A percentile compares a stretch with the other conserved stretches of the same genome.
Evolutionary conservation across 768 basidiomycete genomes (phyloP).

Genomic region (Boletus tomentosulus): DNA sequence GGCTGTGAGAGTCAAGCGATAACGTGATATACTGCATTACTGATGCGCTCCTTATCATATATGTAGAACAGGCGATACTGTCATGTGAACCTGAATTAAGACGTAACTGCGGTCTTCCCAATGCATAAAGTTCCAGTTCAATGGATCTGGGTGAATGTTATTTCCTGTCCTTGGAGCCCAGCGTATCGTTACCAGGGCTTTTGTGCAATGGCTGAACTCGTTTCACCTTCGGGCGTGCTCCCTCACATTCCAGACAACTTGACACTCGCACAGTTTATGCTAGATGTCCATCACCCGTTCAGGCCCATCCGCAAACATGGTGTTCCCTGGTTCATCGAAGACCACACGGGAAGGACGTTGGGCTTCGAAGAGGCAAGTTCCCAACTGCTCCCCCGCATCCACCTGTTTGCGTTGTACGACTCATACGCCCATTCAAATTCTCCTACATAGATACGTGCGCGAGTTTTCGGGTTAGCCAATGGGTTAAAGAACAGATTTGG

Average conservation of each 20-base stretch:
- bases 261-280: conserved; percentile 35
- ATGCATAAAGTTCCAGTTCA: background rate
- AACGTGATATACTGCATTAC: background rate
- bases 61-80: background rate
- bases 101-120: background rate
- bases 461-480: conserved; percentile 37
- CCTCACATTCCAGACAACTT: conserved; percentile 38
- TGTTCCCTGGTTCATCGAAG: conserved; percentile 41
- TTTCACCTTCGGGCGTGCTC: conserved; percentile 25
- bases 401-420: background rate
- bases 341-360: conserved; percentile 33
- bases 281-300: conserved; percentile 32
- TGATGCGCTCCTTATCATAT: background rate
- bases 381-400: background rate
- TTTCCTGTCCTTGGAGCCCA: background rate
- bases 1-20: background rate
- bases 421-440: background rate
- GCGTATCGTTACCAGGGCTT: no score
- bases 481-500: conserved; percentile 32
- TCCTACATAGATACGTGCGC: conserved; percentile 29
- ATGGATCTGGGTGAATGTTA: background rate
- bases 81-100: background rate
- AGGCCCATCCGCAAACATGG: conserved; percentile 23
- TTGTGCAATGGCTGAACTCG: conserved; percentile 25
- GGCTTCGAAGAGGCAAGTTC: conserved; percentile 35